A percentile compares a stretch with the other conserved stretches of the same genome.
These are phyloP conservation scores for Cercospora beticola DNA, from an alignment of 2,329 filamentous ascomycete species.

Conservation along the genomic window DNA sequence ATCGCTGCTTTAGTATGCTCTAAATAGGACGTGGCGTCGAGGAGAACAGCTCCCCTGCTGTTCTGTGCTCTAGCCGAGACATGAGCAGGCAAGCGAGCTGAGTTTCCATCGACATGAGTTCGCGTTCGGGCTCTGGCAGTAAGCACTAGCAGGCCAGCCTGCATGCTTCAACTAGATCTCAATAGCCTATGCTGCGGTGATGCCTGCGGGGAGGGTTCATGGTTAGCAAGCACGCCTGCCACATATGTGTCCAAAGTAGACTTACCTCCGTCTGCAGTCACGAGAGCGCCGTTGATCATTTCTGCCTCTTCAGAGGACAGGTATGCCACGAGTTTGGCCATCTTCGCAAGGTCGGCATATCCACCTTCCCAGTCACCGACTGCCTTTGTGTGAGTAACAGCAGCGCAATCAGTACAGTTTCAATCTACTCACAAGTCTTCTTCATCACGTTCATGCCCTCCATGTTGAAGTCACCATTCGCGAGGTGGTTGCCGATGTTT, in stretches of 20 bases:
- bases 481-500: slow-evolving; percentile 53
- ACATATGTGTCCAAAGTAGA: not conserved
- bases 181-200: slow-evolving; percentile 1
- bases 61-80: not conserved
- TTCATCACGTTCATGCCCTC: slow-evolving; percentile 32
- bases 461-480: slow-evolving; percentile 31
- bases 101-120: not conserved
- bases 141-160: not conserved
- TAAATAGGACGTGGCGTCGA: not conserved
- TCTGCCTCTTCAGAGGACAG: slow-evolving; percentile 37
- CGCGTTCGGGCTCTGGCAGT: not conserved
- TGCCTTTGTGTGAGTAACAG: not conserved
- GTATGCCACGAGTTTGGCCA: slow-evolving; percentile 38
- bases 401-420: not conserved
- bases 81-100: not conserved
- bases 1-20: not conserved
- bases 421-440: slow-evolving; percentile 27
- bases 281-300: slow-evolving; percentile 32
- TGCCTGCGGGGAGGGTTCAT: not conserved
- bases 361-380: slow-evolving; percentile 28
- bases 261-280: slow-evolving; percentile 29
- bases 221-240: not conserved
- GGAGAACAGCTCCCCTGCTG: not conserved
- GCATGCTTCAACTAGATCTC: not conserved
- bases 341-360: slow-evolving; percentile 31